Base-by-base conservation (phyloP, 257 asterid species). In the Eucommia ulmoides region DNA sequence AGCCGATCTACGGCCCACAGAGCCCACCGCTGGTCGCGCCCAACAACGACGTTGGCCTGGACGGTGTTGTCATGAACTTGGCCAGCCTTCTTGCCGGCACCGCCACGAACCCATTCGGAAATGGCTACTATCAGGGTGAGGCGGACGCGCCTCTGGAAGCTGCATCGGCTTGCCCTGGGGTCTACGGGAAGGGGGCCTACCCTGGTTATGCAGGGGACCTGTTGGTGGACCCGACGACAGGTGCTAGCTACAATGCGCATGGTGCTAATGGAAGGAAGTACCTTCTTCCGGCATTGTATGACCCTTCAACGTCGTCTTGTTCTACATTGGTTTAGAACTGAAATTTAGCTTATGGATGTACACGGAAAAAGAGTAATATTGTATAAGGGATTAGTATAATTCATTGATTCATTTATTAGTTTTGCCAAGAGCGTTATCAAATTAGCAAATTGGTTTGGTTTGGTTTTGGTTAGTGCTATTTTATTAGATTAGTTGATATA, bases 131-230 rank as follows among this genome's bases (percentile, higher is more conserved):
- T 23, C 79, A 72, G 53, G 79, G 72, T 0, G 64, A 74, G 0
- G 61, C 64, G 0, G 41, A 45, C 6, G 79, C 70, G 3, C 64
- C 64, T 15, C 42, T 72, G 45, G 79, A 72, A 35, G 75, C 75
- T 11, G 70, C 59, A 8, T 56, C 66, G 12, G 72, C 75, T 2
- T 72, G 79, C 33, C 19, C 68, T 1, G 75, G 75, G 7, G 42
- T 72, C 16, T 72, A 42, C 49, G 79, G 51, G 25, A 60, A 59
- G 23, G 79, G 75, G n/a, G 62, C 70, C 1, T 72, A 60, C 33
- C 72, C 79, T 1, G 79, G 75, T 1, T 64, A 64, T 41, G 55
- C 79, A 8, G 79, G 73, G 8, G 52, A 63, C 23, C 50, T 72
- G 41, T 22, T 58, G 42, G 55, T 50, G 51, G 70, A 72, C 41